Conservation (phyloP, 78 protist species). For the Anaeramoeba ignava region DNA sequence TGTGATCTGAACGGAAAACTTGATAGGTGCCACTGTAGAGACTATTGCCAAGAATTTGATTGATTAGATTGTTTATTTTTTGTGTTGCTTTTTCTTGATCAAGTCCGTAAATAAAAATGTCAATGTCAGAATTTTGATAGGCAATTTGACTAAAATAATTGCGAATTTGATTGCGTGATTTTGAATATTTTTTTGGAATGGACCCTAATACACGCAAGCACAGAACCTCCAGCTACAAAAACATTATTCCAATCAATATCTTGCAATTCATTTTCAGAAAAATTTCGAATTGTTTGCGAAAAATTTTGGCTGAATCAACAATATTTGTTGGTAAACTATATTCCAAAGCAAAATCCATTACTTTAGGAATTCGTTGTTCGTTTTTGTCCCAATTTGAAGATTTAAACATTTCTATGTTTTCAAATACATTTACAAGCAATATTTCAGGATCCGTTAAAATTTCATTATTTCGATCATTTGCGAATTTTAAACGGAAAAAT, state of each 20-base stretch:
- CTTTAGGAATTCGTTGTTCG: not conserved
- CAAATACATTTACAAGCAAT: too few species aligned
- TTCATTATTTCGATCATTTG: too few species aligned
- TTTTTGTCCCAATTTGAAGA: not conserved
- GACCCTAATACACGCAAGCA: not conserved
- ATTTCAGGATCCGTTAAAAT: too few species aligned
- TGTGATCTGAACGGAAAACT: not conserved
- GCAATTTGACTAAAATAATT: not conserved
- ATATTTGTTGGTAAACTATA: too few species aligned
- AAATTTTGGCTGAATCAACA: too few species aligned
- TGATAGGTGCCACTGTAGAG: not conserved
- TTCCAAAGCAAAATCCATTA: too few species aligned
- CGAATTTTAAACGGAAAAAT: too few species aligned
- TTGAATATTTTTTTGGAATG: too few species aligned
- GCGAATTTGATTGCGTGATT: not conserved
- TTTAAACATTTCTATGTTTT: not conserved
- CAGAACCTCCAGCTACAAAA: conserved; percentile 5
- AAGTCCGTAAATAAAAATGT: conserved; percentile 3
- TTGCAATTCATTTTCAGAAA: not conserved
- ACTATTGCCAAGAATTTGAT: not conserved
- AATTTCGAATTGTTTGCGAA: too few species aligned
- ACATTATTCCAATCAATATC: conserved; percentile 11
- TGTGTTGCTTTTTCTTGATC: conserved; percentile 3
- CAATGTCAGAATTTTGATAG: conserved; percentile 8
- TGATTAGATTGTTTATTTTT: not conserved